phyloP scores from a whole-genome alignment of 2,329 filamentous ascomycete genomes.

The Apiospora marii region DNA sequence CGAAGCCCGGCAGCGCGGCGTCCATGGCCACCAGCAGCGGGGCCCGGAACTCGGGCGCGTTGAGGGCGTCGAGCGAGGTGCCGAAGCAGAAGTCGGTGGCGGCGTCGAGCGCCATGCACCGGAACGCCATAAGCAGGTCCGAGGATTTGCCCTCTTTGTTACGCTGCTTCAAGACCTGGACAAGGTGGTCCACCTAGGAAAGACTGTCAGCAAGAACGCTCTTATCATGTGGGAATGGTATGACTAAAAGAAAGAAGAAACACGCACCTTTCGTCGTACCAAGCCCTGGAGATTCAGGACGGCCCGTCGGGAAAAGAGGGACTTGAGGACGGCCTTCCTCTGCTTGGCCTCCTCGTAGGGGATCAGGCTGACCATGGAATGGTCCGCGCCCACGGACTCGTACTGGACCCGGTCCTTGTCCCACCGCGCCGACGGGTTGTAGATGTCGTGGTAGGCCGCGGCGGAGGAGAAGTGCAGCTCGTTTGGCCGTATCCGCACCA shows the following conservation, averaged over 20 bases:
- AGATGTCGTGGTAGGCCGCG: slow-evolving; percentile 10
- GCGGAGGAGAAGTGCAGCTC: slow-evolving; percentile 23
- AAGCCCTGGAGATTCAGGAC: slow-evolving; percentile 8
- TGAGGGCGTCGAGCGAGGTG: slow-evolving; percentile 14
- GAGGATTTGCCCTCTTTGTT: slow-evolving; percentile 22
- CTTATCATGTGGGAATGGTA: not conserved
- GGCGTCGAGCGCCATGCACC: slow-evolving; percentile 21
- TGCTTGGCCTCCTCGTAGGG: slow-evolving; percentile 18
- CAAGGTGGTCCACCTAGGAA: slow-evolving; percentile 7
- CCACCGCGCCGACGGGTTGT: slow-evolving; percentile 17
- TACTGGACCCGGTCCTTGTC: slow-evolving; percentile 24
- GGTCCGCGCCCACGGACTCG: slow-evolving; percentile 12
- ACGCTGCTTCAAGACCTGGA: slow-evolving; percentile 5
- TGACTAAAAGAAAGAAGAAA: not conserved
- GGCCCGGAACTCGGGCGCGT: slow-evolving; percentile 13
- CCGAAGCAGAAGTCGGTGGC: slow-evolving; percentile 24
- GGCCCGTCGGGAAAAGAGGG: slow-evolving; percentile 18
- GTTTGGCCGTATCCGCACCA: slow-evolving; percentile 19
- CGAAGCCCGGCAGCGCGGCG: slow-evolving; percentile 14
- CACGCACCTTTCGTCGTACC: slow-evolving; percentile 4
- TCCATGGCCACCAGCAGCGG: slow-evolving; percentile 22
- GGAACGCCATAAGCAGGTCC: slow-evolving; percentile 21
- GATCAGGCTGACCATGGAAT: slow-evolving; percentile 10
- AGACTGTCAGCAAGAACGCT: not conserved
- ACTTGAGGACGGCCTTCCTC: slow-evolving; percentile 16